Conservation (phyloP, 495 filamentous ascomycete genomes). For the Lasiosphaeria ovina region DNA sequence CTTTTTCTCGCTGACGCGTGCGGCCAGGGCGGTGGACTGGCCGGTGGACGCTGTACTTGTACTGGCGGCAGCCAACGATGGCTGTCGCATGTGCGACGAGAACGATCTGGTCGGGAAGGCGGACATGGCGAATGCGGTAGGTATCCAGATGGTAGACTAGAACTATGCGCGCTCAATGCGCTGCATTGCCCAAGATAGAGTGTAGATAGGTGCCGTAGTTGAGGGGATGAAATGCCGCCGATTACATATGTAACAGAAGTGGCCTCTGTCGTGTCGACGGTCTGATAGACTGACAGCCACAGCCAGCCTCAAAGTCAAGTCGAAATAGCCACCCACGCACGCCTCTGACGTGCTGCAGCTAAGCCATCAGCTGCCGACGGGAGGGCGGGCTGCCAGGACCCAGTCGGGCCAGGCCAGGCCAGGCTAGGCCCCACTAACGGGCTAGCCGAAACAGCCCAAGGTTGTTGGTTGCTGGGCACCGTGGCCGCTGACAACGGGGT, state of each 20-base stretch:
- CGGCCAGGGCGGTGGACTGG: constrained; percentile 77
- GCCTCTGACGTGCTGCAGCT: constrained; percentile 9
- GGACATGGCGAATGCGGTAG: constrained; percentile 27
- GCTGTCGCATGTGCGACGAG: constrained; percentile 60
- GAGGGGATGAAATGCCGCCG: no score
- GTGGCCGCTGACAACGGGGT: constrained; percentile 8
- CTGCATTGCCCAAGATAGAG: neutral
- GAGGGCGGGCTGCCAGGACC: neutral
- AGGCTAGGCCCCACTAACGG: neutral
- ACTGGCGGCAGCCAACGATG: constrained; percentile 50
- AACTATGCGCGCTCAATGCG: neutral
- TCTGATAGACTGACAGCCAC: neutral
- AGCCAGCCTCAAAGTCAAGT: neutral
- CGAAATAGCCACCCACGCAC: neutral
- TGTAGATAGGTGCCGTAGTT: neutral
- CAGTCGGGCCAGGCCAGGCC: neutral
- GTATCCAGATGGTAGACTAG: neutral
- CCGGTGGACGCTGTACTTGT: constrained; percentile 48
- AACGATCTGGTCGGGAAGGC: constrained; percentile 51
- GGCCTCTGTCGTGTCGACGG: neutral
- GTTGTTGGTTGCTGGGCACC: constrained; percentile 6
- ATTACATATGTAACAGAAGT: no score
- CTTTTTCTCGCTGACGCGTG: constrained; percentile 90
- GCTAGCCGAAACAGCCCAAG: neutral
- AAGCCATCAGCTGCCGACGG: neutral